These are phyloP conservation scores for Aquilaria agallochum DNA, from an alignment of 441 rosid species.

Conservation along the genomic window DNA sequence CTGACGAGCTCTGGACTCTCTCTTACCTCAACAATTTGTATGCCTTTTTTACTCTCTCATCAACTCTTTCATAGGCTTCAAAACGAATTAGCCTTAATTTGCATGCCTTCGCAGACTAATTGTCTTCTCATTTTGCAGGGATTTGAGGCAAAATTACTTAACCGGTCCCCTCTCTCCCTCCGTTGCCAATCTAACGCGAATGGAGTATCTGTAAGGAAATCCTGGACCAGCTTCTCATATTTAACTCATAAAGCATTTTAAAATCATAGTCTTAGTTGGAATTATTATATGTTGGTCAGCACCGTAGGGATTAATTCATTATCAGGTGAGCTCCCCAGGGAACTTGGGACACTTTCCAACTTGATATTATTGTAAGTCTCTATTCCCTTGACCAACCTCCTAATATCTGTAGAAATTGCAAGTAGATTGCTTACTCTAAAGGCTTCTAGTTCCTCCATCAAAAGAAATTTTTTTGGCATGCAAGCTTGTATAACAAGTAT, in stretches of 20 bases:
- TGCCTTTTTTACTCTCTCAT: constrained; percentile 10
- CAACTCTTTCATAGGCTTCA: no score
- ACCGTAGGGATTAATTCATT: neutral
- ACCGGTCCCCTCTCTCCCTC: constrained; percentile 12
- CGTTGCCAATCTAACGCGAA: constrained; percentile 9
- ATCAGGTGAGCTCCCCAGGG: neutral
- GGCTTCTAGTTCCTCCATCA: no score
- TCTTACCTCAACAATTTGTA: constrained; percentile 41
- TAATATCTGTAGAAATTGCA: no score
- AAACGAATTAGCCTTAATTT: neutral
- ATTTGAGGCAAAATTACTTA: constrained; percentile 11
- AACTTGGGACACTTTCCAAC: neutral
- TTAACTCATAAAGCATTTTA: neutral
- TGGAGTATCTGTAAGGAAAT: constrained; percentile 5
- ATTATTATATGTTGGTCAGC: neutral
- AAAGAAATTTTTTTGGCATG: no score
- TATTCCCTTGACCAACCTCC: no score
- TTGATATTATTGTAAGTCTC: neutral
- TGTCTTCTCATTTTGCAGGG: constrained; percentile 4
- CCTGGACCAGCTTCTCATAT: neutral
- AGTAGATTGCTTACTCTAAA: no score
- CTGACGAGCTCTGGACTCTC: constrained; percentile 46
- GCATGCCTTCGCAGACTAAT: neutral
- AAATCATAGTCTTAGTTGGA: no score
- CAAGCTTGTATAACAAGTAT: no score